phyloP scores from a whole-genome alignment of 108 stramenopile species.

The Pseudonitzschia pungens region DNA sequence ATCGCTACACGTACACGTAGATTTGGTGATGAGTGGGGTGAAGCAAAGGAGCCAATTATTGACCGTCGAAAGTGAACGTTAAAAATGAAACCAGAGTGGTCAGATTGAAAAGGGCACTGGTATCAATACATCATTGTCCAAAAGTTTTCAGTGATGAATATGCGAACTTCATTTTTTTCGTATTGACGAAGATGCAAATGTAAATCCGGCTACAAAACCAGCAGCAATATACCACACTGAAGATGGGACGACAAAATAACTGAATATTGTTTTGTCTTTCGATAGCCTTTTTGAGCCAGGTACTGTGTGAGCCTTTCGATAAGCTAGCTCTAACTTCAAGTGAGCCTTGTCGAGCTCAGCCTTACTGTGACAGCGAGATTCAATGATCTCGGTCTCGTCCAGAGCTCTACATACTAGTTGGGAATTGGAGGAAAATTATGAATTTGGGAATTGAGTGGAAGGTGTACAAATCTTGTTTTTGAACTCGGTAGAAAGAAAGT shows the following conservation, averaged over 20 bases:
- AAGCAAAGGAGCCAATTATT: neutral
- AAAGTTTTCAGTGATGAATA: neutral
- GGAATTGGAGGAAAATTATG: neutral
- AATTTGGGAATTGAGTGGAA: neutral
- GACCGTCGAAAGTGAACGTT: no score
- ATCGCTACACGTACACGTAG: neutral
- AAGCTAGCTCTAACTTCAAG: constrained; percentile 27
- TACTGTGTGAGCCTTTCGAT: constrained; percentile 33
- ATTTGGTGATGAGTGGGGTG: neutral
- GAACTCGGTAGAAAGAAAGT: neutral
- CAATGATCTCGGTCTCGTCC: neutral
- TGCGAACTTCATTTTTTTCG: constrained; percentile 7
- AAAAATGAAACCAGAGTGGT: no score
- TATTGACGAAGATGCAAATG: neutral
- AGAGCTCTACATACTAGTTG: constrained; percentile 4
- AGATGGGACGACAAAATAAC: neutral
- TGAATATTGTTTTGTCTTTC: neutral
- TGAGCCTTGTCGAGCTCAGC: constrained; percentile 25
- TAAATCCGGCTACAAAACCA: constrained; percentile 20
- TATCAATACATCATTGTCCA: no score
- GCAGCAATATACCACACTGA: constrained; percentile 15
- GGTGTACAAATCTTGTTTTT: neutral
- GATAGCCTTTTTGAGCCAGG: neutral
- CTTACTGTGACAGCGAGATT: neutral
- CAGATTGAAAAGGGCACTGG: no score